phyloP scores from a whole-genome alignment of 257 asterid species.

The Echites panduratus region DNA sequence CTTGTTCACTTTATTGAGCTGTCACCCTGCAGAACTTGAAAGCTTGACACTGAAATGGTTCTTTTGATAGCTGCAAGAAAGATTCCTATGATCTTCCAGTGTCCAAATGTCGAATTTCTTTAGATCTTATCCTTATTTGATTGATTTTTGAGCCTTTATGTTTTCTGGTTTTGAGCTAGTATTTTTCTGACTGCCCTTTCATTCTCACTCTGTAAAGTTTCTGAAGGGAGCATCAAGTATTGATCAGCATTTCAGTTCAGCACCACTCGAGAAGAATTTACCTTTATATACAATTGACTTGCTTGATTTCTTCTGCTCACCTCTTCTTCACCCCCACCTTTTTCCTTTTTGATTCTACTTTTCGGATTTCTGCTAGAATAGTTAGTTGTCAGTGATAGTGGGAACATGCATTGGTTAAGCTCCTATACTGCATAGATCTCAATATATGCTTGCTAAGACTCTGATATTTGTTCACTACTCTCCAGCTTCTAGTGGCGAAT shows the following conservation, averaged over 20 bases:
- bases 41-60: too few species aligned
- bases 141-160: background rate
- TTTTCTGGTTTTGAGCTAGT: constrained; percentile 5
- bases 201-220: constrained; percentile 44
- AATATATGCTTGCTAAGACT: constrained; percentile 1
- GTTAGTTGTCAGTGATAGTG: background rate
- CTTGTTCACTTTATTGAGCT: background rate
- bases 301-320: background rate
- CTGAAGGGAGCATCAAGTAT: constrained; percentile 92
- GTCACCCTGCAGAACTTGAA: background rate
- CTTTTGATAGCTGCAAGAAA: too few species aligned
- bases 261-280: constrained; percentile 72
- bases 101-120: background rate
- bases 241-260: constrained; percentile 81
- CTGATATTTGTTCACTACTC: background rate
- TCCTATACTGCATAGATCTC: background rate
- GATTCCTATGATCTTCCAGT: too few species aligned
- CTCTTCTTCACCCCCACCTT: too few species aligned
- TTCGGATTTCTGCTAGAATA: background rate
- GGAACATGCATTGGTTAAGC: background rate
- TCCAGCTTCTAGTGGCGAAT: background rate
- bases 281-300: constrained; percentile 50
- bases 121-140: background rate
- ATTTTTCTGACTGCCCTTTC: constrained; percentile 20
- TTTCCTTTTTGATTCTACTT: background rate